Conservation (phyloP, 192 early-diverging fungal genomes). For the Tieghemiomyces parasiticus region DNA sequence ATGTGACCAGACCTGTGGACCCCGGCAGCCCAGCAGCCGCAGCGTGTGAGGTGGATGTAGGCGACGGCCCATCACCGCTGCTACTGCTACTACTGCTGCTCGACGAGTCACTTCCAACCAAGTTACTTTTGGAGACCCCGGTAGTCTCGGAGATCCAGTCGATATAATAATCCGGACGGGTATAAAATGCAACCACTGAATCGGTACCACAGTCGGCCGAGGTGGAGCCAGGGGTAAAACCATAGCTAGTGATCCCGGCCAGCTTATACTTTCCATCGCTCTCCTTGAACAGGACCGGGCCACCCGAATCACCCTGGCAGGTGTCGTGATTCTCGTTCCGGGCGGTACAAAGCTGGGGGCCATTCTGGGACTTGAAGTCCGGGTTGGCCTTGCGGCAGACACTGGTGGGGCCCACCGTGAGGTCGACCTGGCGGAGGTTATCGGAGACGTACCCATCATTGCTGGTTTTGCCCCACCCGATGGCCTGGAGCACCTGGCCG, state of each 20-base stretch:
- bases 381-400: conserved; percentile 11
- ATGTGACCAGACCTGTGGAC: too few species aligned
- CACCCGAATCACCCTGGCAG: conserved; percentile 8
- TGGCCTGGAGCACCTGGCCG: conserved; percentile 19
- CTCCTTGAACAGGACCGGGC: neutral
- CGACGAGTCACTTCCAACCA: too few species aligned
- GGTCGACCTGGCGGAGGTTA: conserved; percentile 13
- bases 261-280: conserved; percentile 17
- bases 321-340: neutral
- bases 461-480: conserved; percentile 16
- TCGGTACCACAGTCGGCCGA: conserved; percentile 21
- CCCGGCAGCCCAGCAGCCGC: too few species aligned
- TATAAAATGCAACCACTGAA: conserved; percentile 30
- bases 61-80: too few species aligned
- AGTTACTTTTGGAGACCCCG: too few species aligned
- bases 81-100: too few species aligned
- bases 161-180: conserved; percentile 23
- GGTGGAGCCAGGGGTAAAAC: conserved; percentile 19
- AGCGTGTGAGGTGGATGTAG: too few species aligned
- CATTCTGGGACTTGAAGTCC: neutral
- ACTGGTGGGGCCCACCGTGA: conserved; percentile 19
- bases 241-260: conserved; percentile 34
- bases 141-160: conserved; percentile 19
- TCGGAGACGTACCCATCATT: conserved; percentile 21
- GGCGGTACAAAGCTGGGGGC: neutral